Conservation (phyloP, 2,329 filamentous ascomycete genomes). For the Knufia fluminis region DNA sequence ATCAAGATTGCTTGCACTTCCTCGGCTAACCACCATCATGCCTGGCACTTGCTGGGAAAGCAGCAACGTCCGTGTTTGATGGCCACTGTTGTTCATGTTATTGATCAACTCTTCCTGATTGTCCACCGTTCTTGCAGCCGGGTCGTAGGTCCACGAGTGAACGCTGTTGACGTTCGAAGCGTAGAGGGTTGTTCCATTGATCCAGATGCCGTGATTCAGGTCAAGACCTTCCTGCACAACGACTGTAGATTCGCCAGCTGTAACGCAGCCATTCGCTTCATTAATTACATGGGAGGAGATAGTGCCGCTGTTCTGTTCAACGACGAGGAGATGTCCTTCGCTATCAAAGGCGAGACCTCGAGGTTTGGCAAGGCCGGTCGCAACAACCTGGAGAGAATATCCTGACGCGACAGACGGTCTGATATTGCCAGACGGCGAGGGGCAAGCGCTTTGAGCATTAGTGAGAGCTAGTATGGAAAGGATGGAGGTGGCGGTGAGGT, state of each 20-base stretch:
- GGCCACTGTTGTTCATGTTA: slow-evolving; percentile 53
- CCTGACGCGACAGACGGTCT: slow-evolving; percentile 22
- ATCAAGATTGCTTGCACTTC: slow-evolving; percentile 57
- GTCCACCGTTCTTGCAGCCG: slow-evolving; percentile 36
- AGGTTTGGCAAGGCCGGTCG: slow-evolving; percentile 36
- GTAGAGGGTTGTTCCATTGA: slow-evolving; percentile 43
- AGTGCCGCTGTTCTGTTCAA: slow-evolving; percentile 32
- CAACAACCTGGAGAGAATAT: slow-evolving; percentile 35
- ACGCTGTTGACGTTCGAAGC: slow-evolving; percentile 51
- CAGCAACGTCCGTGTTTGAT: slow-evolving; percentile 59
- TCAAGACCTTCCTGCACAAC: slow-evolving; percentile 11
- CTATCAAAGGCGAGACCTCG: slow-evolving; percentile 41
- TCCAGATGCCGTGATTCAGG: slow-evolving; percentile 44
- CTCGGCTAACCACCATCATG: slow-evolving; percentile 56
- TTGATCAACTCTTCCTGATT: slow-evolving; percentile 47
- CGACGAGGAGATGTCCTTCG: slow-evolving; percentile 40
- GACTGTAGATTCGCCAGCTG: slow-evolving; percentile 16
- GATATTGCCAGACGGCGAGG: slow-evolving; percentile 19
- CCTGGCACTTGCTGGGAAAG: slow-evolving; percentile 47
- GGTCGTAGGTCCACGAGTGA: slow-evolving; percentile 57
- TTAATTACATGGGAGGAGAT: slow-evolving; percentile 32
- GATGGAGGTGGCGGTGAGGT: neutral
- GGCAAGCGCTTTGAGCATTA: slow-evolving; percentile 14
- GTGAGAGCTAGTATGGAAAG: neutral
- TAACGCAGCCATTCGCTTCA: slow-evolving; percentile 27